Conservation (phyloP, 306 rosid species). For the Begonia masoniana region DNA sequence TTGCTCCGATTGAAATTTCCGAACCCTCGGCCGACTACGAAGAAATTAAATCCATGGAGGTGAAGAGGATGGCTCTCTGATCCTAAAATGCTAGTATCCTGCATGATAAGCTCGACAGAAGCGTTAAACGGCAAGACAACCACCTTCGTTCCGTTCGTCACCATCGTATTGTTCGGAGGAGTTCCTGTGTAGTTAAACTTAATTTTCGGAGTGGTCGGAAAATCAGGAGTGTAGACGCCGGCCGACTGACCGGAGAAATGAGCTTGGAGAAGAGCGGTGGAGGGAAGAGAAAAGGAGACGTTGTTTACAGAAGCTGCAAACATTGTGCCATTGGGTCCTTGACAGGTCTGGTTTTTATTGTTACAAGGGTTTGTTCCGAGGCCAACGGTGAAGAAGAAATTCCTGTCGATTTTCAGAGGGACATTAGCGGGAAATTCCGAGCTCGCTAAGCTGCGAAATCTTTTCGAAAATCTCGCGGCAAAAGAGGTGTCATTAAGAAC, state of each 20-base stretch:
- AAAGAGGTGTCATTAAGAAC: constrained; percentile 32
- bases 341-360: constrained; percentile 47
- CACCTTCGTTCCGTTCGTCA: constrained; percentile 30
- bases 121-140: constrained; percentile 25
- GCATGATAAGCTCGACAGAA: constrained; percentile 15
- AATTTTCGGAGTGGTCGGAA: constrained; percentile 29
- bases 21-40: constrained; percentile 51
- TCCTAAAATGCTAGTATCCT: constrained; percentile 27
- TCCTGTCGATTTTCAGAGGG: constrained; percentile 30
- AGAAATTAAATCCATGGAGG: constrained; percentile 68
- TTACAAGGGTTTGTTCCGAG: constrained; percentile 52
- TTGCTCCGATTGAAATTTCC: constrained; percentile 42
- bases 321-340: constrained; percentile 54
- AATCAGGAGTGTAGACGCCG: constrained; percentile 30
- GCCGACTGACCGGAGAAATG: constrained; percentile 26
- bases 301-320: constrained; percentile 55
- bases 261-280: constrained; percentile 48
- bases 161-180: constrained; percentile 37
- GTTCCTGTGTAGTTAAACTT: constrained; percentile 43
- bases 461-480: constrained; percentile 34
- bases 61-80: constrained; percentile 73
- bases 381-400: constrained; percentile 49
- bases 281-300: constrained; percentile 37
- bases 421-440: constrained; percentile 48
- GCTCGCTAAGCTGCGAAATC: constrained; percentile 36